Conservation (phyloP, 768 basidiomycete species). For the Phylloporus scabripes region DNA sequence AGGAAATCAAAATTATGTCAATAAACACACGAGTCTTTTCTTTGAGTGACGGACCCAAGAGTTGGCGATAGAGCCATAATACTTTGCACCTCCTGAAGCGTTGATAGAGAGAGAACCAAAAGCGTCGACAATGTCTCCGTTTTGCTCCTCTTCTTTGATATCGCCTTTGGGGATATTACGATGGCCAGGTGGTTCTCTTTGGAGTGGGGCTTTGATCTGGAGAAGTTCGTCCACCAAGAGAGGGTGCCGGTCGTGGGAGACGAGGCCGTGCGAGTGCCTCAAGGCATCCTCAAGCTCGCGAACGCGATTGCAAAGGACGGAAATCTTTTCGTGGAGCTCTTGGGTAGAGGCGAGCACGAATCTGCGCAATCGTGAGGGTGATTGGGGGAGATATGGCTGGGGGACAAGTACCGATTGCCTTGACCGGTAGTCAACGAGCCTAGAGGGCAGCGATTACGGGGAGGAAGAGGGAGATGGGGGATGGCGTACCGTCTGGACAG, state of each 20-base stretch:
- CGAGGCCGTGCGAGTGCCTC: slow-evolving; percentile 50
- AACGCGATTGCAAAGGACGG: slow-evolving; percentile 65
- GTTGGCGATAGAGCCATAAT: slow-evolving; percentile 70
- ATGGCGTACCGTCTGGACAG: slow-evolving; percentile 65
- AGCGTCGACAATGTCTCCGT: slow-evolving; percentile 69
- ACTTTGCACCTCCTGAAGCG: slow-evolving; percentile 66
- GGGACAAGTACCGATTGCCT: slow-evolving; percentile 58
- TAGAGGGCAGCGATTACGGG: slow-evolving; percentile 28
- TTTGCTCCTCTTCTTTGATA: slow-evolving; percentile 58
- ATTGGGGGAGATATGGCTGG: neutral
- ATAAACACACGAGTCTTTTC: neutral
- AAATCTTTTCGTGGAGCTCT: slow-evolving; percentile 79
- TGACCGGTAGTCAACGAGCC: slow-evolving; percentile 78
- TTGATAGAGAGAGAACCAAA: slow-evolving; percentile 77
- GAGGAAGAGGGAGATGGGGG: slow-evolving; percentile 10
- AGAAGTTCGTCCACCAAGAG: slow-evolving; percentile 69
- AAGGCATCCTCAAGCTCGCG: slow-evolving; percentile 73
- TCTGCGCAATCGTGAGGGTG: slow-evolving; percentile 30
- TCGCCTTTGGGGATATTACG: slow-evolving; percentile 34
- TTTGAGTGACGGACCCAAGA: slow-evolving; percentile 50
- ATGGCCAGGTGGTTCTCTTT: slow-evolving; percentile 50
- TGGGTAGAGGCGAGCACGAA: slow-evolving; percentile 78
- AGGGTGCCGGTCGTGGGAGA: slow-evolving; percentile 58
- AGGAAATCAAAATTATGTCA: slow-evolving; percentile 1
- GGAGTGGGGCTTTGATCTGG: slow-evolving; percentile 69